Evolutionary conservation across 176 grass and related monocot genomes (phyloP), one percentile per base, ranked within the genome.

Genomic region (Tillandsia leiboldiana): DNA sequence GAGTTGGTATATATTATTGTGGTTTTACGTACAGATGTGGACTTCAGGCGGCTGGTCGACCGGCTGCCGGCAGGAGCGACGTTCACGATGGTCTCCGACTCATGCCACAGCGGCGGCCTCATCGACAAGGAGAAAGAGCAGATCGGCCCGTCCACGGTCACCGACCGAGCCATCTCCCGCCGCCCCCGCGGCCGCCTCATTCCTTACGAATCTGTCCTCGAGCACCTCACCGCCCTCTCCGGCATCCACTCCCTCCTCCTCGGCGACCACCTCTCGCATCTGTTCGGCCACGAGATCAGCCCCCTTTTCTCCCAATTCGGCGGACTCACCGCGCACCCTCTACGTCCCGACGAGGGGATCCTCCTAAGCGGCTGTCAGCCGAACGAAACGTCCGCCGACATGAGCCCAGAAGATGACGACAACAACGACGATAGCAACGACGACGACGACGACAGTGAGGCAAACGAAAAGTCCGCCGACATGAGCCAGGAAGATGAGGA

Each of bases 71-170:
- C 15, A 0, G 87, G 87, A 57, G 75, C 87, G 11, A 88, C 51
- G 71, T 83, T 96, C 67, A 96, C 91, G 56, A 88, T 96, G 26
- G 77, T 91, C 20, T 96, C 88, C 1, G 84, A 87, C 66, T 96
- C 92, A 50, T 91, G 92, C 78, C 85, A 96, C 83, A 96, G 92
- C 77, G 88, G 88, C 23, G 92, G 92, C 10, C 92, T 96, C 74
- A 91, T 96, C 64, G 92, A 91, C 80, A 70, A 76, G 12, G 92
- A 96, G 69, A 96, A 91, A 75, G 92, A 96, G 69, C 92, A 96
- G 70, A 91, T 96, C 61, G 92, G 92, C 27, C 88, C 92, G 12
- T 66, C 63, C 51, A 59, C 69, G 6, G 22, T 63, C 69, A 2
- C 8, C 13, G 2, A 11, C 11, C 1, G 1, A 13, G 1, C 17